phyloP scores from a whole-genome alignment of 2,329 filamentous ascomycete species.

The Cladosporium velox region DNA sequence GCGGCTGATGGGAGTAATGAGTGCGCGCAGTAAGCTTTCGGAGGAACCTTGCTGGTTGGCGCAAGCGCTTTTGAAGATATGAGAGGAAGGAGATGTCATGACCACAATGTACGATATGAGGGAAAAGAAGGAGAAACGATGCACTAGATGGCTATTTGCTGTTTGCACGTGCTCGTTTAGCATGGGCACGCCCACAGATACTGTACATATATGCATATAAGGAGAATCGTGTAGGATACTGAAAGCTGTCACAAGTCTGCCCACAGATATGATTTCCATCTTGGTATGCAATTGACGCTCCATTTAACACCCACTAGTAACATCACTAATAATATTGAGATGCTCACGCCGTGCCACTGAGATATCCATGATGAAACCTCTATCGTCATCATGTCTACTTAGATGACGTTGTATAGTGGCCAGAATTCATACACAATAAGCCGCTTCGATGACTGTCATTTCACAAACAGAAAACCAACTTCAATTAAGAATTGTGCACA shows the following conservation, averaged over 20 bases:
- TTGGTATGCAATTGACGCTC: background rate
- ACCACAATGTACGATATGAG: conserved; percentile 19
- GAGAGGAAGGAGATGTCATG: conserved; percentile 3
- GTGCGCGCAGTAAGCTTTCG: background rate
- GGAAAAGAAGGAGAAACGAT: background rate
- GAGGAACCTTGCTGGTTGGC: background rate
- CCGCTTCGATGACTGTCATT: background rate
- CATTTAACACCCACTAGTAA: background rate
- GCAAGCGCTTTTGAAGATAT: background rate
- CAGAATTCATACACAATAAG: background rate
- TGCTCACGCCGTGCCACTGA: background rate
- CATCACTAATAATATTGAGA: background rate
- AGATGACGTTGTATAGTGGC: background rate
- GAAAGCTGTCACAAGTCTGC: background rate
- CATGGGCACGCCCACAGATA: background rate
- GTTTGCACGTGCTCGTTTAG: background rate
- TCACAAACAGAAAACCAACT: background rate
- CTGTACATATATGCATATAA: background rate
- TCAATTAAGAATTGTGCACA: background rate
- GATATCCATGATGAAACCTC: no score
- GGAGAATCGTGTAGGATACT: background rate
- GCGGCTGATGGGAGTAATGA: background rate
- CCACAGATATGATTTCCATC: background rate
- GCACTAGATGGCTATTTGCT: background rate
- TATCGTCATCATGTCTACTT: background rate